Evolutionary conservation across 2,329 filamentous ascomycete species (phyloP).

Genomic region (Pseudogymnoascus sp.): DNA sequence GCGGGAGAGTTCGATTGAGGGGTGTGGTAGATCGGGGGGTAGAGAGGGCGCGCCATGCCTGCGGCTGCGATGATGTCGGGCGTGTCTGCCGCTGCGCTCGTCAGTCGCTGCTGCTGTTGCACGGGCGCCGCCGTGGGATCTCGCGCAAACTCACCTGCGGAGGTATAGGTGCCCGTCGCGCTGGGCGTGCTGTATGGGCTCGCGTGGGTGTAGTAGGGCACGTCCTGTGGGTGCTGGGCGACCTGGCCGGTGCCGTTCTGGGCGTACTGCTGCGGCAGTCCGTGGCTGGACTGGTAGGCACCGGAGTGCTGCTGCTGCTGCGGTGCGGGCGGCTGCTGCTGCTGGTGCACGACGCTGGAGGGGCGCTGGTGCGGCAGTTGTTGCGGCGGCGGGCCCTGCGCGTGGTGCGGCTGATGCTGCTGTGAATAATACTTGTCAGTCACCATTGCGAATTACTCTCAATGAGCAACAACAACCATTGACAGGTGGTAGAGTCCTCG

Average conservation of each 20-base stretch:
- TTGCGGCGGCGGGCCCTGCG: slow-evolving; percentile 54
- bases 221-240: slow-evolving; percentile 55
- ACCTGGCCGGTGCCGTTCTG: slow-evolving; percentile 53
- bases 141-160: slow-evolving; percentile 59
- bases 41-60: slow-evolving; percentile 59
- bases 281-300: slow-evolving; percentile 61
- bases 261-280: slow-evolving; percentile 57
- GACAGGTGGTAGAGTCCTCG: background rate
- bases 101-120: slow-evolving; percentile 17
- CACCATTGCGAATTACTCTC: slow-evolving; percentile 3
- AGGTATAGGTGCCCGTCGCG: slow-evolving; percentile 75
- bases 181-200: slow-evolving; percentile 78
- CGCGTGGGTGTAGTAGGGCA: slow-evolving; percentile 69
- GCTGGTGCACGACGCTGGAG: slow-evolving; percentile 63
- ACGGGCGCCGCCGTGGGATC: background rate
- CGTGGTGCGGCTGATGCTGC: slow-evolving; percentile 70
- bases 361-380: slow-evolving; percentile 65
- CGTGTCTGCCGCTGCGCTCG: slow-evolving; percentile 37
- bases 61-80: slow-evolving; percentile 61
- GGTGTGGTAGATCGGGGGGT: slow-evolving; percentile 72
- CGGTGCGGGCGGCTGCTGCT: slow-evolving; percentile 56
- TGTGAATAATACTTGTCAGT: slow-evolving; percentile 14
- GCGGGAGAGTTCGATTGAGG: slow-evolving; percentile 92
- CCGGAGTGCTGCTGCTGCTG: slow-evolving; percentile 52
- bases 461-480: background rate